Evolutionary conservation across 2,329 filamentous ascomycete genomes (phyloP).

Genomic region (Zymoseptoria tritici): DNA sequence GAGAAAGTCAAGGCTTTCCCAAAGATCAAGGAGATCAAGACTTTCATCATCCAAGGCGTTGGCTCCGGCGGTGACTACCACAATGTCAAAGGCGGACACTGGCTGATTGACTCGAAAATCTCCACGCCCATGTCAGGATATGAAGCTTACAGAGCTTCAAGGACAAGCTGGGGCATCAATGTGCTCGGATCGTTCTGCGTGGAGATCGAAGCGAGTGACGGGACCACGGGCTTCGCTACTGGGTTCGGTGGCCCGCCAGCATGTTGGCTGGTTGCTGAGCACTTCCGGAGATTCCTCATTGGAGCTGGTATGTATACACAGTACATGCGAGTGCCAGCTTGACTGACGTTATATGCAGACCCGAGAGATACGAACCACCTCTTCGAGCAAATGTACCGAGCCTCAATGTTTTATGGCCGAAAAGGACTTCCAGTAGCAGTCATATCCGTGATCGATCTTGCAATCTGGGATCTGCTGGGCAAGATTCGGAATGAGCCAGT

Average conservation of each 20-base stretch:
- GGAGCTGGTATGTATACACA: conserved; percentile 51
- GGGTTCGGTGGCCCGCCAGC: conserved; percentile 89
- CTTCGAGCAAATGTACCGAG: conserved; percentile 95
- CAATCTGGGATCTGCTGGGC: conserved; percentile 84
- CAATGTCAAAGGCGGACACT: conserved; percentile 68
- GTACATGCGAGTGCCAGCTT: not conserved
- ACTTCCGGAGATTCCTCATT: conserved; percentile 86
- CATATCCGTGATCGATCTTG: conserved; percentile 90
- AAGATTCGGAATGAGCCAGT: conserved; percentile 90
- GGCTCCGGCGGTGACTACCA: conserved; percentile 73
- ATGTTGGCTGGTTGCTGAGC: conserved; percentile 88
- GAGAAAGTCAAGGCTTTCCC: conserved; percentile 53
- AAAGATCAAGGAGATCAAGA: conserved; percentile 66
- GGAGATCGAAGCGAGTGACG: conserved; percentile 81
- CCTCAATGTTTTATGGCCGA: conserved; percentile 91
- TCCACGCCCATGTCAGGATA: conserved; percentile 87
- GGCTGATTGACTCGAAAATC: conserved; percentile 87
- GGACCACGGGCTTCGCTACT: conserved; percentile 88
- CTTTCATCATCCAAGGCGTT: conserved; percentile 62
- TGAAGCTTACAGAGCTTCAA: conserved; percentile 77
- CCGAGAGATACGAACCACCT: conserved; percentile 84
- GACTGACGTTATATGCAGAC: conserved; percentile 45
- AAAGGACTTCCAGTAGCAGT: conserved; percentile 85
- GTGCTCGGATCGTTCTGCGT: conserved; percentile 87
- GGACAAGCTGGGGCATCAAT: conserved; percentile 93